These are phyloP conservation scores for Phaeophleospora eucalypticola DNA, from an alignment of 2,329 filamentous ascomycete genomes.

Conservation along the genomic window DNA sequence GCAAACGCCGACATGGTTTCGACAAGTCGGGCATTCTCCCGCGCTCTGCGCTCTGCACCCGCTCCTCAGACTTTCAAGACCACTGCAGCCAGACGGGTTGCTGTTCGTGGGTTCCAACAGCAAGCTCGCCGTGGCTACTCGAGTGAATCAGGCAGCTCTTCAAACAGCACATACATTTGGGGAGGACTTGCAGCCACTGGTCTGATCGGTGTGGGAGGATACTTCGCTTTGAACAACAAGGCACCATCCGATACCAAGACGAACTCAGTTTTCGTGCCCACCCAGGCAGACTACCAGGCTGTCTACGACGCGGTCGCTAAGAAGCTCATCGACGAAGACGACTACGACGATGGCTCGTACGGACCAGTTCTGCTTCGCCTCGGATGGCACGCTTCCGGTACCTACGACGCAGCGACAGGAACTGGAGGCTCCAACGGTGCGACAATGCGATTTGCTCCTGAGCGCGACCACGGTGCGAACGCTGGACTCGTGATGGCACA, in stretches of 20 bases:
- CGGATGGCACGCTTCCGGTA: conserved; percentile 92
- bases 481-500: conserved; percentile 81
- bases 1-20: conserved; percentile 38
- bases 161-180: conserved; percentile 47
- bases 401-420: conserved; percentile 79
- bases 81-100: conserved; percentile 53
- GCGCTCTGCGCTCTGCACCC: conserved; percentile 42
- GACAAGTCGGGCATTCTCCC: conserved; percentile 35
- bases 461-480: conserved; percentile 88
- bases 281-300: conserved; percentile 86
- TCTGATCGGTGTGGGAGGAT: conserved; percentile 62
- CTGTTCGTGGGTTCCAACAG: conserved; percentile 65
- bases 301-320: conserved; percentile 85
- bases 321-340: conserved; percentile 78
- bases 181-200: conserved; percentile 54
- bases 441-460: conserved; percentile 92
- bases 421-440: conserved; percentile 95
- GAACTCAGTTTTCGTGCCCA: conserved; percentile 61
- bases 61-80: conserved; percentile 52
- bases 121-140: conserved; percentile 76
- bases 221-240: conserved; percentile 59
- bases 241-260: conserved; percentile 37
- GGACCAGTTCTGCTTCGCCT: conserved; percentile 86
- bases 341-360: conserved; percentile 96
- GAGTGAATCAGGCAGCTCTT: conserved; percentile 18